phyloP scores from a whole-genome alignment of 2,329 filamentous ascomycete genomes.

The Lachnellula subtilissima region DNA sequence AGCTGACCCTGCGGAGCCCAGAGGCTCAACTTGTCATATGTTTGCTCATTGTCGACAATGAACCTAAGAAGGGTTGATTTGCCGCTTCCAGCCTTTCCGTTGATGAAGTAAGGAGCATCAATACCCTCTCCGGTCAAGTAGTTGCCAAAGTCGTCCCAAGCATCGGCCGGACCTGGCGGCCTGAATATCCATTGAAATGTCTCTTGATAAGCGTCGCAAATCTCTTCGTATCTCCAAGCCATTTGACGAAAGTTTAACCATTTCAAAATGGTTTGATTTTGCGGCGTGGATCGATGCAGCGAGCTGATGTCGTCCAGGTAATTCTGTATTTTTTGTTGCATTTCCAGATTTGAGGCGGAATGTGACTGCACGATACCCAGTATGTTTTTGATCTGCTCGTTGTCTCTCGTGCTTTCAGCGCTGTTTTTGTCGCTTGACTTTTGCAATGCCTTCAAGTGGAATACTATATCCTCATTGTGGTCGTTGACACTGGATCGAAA shows the following conservation, averaged over 20 bases:
- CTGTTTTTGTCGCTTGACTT: too few species aligned
- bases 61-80: slow-evolving; percentile 6
- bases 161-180: not conserved
- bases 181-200: slow-evolving; percentile 11
- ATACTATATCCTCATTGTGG: too few species aligned
- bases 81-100: slow-evolving; percentile 3
- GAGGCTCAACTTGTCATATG: not conserved
- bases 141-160: not conserved
- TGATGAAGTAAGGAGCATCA: slow-evolving; percentile 4
- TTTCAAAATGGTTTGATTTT: too few species aligned
- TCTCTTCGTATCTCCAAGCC: not conserved
- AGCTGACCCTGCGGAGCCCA: not conserved
- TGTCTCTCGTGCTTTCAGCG: too few species aligned
- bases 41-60: not conserved
- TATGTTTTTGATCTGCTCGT: too few species aligned
- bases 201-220: not conserved
- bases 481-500: too few species aligned
- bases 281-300: too few species aligned
- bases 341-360: too few species aligned
- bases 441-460: too few species aligned
- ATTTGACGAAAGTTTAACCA: not conserved
- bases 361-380: too few species aligned
- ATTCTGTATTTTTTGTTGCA: too few species aligned
- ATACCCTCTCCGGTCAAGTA: slow-evolving; percentile 1
- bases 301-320: too few species aligned